Evolutionary conservation across 495 filamentous ascomycete genomes (phyloP), one percentile per base, ranked within the genome.

Genomic region (Polyplosphaeria fusca): DNA sequence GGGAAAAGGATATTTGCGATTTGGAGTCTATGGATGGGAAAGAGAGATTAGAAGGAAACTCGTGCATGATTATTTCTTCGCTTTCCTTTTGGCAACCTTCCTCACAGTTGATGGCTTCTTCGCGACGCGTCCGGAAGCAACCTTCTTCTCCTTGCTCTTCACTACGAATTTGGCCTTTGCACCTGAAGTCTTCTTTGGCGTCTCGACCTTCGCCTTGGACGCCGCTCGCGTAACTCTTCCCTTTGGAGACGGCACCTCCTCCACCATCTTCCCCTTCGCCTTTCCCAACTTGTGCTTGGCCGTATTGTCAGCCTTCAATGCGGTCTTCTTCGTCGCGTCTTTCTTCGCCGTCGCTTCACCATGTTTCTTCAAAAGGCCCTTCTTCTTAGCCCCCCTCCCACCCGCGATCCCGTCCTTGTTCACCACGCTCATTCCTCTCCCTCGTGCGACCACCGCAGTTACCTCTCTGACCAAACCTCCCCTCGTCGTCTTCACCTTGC

Each of bases 401-500:
- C 26, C 41, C 18, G 2, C 20, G 3, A 19, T 13, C 20, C 42
- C 28, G 1, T 14, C 18, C 20, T 46, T 45, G 22, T 40, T 4
- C 3, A 22, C 42, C 53, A 16, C 18, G n/a, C 19, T 25, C 35
- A 13, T 52, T 11, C 38, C 18, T 18, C 20, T 42, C 11, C 9
- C 18, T 5, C 11, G 5, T 5, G 11, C 5, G 5, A 46, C 43
- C 11, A 46, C 4, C 43, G 19, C 39, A 9, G 39, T 5, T 19
- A 23, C 5, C 23, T 46, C 43, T 23, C 43, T 22, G 26, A 47
- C 41, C 46, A 43, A 13, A 3, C 46, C 35, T 12, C 52, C 19
- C 30, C 47, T 18, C 30, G 47, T 50, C 14, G 47, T 45, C 47
- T 52, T 52, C 27, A 59, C 55, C n/a, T 39, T 46, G 0, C 49